These are phyloP conservation scores for Cyanidiococcus yangmingshanensis DNA, from an alignment of 23 red algal species.

Conservation along the genomic window DNA sequence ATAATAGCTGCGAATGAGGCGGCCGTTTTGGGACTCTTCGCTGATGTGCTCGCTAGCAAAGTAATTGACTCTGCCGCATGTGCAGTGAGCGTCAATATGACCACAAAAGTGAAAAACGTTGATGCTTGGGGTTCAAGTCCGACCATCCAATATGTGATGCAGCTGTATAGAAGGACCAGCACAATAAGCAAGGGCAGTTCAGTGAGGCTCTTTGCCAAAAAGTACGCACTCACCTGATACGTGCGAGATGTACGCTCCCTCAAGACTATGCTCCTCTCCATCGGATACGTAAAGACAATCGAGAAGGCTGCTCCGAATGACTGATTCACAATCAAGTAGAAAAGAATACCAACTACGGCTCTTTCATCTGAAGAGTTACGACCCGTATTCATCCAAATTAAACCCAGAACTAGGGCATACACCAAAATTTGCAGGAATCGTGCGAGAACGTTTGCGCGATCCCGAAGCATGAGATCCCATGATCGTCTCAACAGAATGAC, in stretches of 20 bases:
- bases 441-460: neutral
- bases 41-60: slow-evolving; percentile 40
- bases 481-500: neutral
- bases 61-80: slow-evolving; percentile 55
- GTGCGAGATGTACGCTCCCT: slow-evolving; percentile 56
- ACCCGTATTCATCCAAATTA: slow-evolving; percentile 35
- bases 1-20: slow-evolving; percentile 60
- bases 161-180: slow-evolving; percentile 36
- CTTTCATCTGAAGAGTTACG: slow-evolving; percentile 26
- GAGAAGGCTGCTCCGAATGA: slow-evolving; percentile 62
- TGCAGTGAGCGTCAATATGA: slow-evolving; percentile 41
- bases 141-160: slow-evolving; percentile 53
- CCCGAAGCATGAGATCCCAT: neutral
- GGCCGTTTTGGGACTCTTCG: slow-evolving; percentile 57
- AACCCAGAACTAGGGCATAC: neutral
- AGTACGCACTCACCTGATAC: slow-evolving; percentile 78
- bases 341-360: slow-evolving; percentile 60
- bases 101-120: slow-evolving; percentile 32
- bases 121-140: slow-evolving; percentile 31
- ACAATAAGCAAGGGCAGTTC: slow-evolving; percentile 66
- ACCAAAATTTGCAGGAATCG: neutral
- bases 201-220: slow-evolving; percentile 54
- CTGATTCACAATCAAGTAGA: slow-evolving; percentile 94
- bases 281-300: slow-evolving; percentile 60
- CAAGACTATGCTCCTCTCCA: slow-evolving; percentile 78